Evolutionary conservation across 768 basidiomycete species (phyloP).

Genomic region (Lentinula lateritia): DNA sequence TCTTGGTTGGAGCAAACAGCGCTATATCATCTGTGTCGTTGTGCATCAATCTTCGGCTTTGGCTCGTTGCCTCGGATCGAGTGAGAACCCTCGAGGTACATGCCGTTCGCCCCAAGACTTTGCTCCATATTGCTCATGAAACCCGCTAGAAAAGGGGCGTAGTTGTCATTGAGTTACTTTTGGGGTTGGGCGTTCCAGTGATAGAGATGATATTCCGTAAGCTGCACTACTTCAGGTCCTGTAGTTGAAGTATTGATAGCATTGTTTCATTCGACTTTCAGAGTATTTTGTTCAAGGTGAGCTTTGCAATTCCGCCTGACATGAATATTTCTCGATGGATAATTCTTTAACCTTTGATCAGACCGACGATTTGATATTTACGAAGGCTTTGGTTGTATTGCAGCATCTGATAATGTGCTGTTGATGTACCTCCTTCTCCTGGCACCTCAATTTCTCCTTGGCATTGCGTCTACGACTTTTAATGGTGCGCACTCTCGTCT

Average conservation of each 20-base stretch:
- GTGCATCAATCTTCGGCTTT: slow-evolving; percentile 6
- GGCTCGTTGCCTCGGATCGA: slow-evolving; percentile 1
- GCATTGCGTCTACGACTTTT: background rate
- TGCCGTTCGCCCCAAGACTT: background rate
- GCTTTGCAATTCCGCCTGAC: background rate
- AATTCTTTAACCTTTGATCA: background rate
- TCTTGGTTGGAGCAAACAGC: background rate
- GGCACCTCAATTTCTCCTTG: slow-evolving; percentile 3
- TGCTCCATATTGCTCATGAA: no score
- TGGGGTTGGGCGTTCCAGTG: slow-evolving; percentile 1
- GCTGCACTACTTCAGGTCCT: background rate
- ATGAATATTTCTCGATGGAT: background rate
- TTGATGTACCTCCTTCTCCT: background rate
- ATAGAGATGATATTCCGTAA: slow-evolving; percentile 3
- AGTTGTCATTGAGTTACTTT: background rate
- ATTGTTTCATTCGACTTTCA: background rate
- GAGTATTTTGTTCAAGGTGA: slow-evolving; percentile 7
- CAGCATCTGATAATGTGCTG: slow-evolving; percentile 2
- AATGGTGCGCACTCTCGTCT: background rate
- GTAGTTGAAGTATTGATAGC: background rate
- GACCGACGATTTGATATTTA: slow-evolving; percentile 5
- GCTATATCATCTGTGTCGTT: background rate
- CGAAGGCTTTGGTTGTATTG: slow-evolving; percentile 3
- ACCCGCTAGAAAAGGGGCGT: background rate
- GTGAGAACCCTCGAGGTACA: background rate